phyloP scores from a whole-genome alignment of 1,139 yeast species.

The Taphrina betulina region DNA sequence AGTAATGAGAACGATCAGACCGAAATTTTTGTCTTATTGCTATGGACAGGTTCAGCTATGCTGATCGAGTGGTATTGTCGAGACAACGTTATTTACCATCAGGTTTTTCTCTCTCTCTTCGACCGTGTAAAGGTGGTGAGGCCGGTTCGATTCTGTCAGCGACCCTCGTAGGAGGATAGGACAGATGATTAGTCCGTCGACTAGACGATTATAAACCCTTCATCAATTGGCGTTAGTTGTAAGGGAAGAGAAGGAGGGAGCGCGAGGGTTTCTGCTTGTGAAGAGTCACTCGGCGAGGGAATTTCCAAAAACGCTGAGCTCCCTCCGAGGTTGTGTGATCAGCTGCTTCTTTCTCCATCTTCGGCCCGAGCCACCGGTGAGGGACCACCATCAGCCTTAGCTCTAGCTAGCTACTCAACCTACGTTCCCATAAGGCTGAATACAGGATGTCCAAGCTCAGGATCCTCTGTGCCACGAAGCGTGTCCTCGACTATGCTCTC shows the following conservation, averaged over 20 bases:
- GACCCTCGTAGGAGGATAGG: slow-evolving; percentile 13
- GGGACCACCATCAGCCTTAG: too few species aligned
- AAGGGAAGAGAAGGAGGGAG: not conserved
- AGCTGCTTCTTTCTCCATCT: too few species aligned
- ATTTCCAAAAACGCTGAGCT: too few species aligned
- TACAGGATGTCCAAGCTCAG: slow-evolving; percentile 31
- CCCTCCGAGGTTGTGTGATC: too few species aligned
- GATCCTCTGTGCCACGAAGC: slow-evolving; percentile 78
- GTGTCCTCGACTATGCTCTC: slow-evolving; percentile 91
- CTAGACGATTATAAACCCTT: slow-evolving; percentile 22
- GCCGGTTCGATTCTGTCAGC: slow-evolving; percentile 26
- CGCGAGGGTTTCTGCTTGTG: too few species aligned
- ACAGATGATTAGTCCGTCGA: slow-evolving; percentile 30
- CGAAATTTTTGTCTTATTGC: too few species aligned
- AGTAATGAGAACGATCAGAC: too few species aligned
- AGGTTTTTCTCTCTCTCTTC: slow-evolving; percentile 11
- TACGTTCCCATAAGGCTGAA: too few species aligned
- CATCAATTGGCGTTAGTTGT: slow-evolving; percentile 22
- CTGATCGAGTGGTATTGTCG: too few species aligned
- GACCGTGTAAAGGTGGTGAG: slow-evolving; percentile 30
- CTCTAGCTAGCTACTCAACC: too few species aligned
- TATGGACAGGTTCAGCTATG: slow-evolving; percentile 11
- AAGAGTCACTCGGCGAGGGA: too few species aligned
- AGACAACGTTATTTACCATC: slow-evolving; percentile 24
- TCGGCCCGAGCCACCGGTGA: too few species aligned